Base-by-base conservation (phyloP, 2,329 filamentous ascomycete species). In the Elsinoe ampelina region DNA sequence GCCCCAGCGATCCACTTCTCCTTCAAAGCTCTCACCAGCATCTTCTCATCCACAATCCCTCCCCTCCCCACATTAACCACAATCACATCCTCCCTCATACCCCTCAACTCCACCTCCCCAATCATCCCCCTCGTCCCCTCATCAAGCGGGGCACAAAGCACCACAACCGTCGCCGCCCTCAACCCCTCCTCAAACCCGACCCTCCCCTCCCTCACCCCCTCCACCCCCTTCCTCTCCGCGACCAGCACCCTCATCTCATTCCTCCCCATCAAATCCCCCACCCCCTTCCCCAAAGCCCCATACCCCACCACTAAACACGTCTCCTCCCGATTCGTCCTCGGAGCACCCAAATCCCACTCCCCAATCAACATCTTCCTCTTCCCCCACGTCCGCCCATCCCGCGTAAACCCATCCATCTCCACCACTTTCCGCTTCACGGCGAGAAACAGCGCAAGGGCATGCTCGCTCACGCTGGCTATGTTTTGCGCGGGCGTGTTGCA, bases 371-470 rank as follows among this genome's bases (percentile, higher is more conserved):
- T 69, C n/a, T 68, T 68, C 58, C 66, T 68, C 45, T 64, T 61
- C 38, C 66, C 64, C 76, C 77, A 79, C 39, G 71, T 69, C 19
- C 67, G 64, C 6, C 66, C 69, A 19, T 62, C 65, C 12, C 65
- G 64, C 11, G 67, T 69, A 10, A 71, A 54, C 15, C 63, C 55
- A 62, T 75, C 68, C 61, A 74, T 64, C 26, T 65, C 62, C 20
- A 74, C 63, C 10, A 76, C 68, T 57, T 68, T 68, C 56, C 75
- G 67, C 52, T 76, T 68, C 5, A 74, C 65, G 4, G 75, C 73
- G 61, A 76, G 77, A 63, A 77, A 78, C 57, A 79, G 62, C 42
- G 71, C 74, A 39, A 79, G 71, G 10, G 76, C 76, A 68, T 79
- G 77, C 63, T 79, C 77, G 30, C 70, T 70, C 1, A 73, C 71